Evolutionary conservation across 805 yeast genomes (phyloP), one percentile per base, ranked within the genome.

Genomic region (Dipodascopsis tothii): DNA sequence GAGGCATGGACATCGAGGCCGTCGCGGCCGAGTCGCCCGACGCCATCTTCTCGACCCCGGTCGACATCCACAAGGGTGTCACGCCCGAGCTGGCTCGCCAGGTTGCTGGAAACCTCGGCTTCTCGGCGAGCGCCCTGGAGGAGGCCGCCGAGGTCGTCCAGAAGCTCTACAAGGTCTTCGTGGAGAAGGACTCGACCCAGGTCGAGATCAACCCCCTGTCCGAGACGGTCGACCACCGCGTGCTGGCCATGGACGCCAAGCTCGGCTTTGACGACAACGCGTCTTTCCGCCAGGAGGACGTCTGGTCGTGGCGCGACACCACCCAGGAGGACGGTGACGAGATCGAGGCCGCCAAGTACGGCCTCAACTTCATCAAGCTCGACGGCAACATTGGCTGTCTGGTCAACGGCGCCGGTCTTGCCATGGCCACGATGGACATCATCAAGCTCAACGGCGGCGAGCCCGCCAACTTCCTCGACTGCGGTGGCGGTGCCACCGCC

Each of bases 391-490:
- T 92, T 63, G 99, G 98, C 60, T 90, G 96, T 74, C 75, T 92
- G 52, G 99, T 92, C 66, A 92, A 92, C 70, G 99, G 99, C 74
- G 99, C 99, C 47, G 99, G 99, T 69, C 78, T 92, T 65, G 99
- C 99, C 61, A 92, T 92, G 99, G 99, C 99, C 59, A 92, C 99
- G 56, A 88, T 92, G 96, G 99, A 92, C 70, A 94, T 94, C 66
- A 86, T 92, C 74, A 87, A 92, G 73, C 78, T 92, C 60, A 84
- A 87, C 73, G 96, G 97, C 62, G 99, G 99, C 68, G 84, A 79
- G 58, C 99, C 99, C 60, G 99, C 98, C 56, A 92, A 92, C 77
- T 92, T 92, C 78, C 78, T 92, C 66, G 99, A 92, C 74, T 92
- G 96, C 70, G 99, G 99, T 75, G 99, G 99, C 74, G 95, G 96